Conservation (phyloP, 805 yeast genomes). For the Kodamaea lidongshanica region DNA sequence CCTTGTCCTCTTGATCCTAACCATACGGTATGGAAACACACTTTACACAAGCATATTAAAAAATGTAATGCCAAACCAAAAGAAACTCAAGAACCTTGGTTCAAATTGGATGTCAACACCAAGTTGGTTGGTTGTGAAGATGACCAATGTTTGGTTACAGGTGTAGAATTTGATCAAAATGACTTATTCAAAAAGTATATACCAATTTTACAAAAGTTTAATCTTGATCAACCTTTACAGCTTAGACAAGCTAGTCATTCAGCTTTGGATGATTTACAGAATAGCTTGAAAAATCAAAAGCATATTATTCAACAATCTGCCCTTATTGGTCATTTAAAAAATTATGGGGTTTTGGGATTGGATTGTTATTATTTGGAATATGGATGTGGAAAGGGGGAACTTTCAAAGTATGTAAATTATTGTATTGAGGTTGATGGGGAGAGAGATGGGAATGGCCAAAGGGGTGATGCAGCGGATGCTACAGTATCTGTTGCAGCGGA, state of each 20-base stretch:
- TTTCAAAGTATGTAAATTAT: slow-evolving; percentile 55
- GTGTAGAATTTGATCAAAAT: neutral
- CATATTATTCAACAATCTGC: slow-evolving; percentile 83
- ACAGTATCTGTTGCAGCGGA: slow-evolving; percentile 2
- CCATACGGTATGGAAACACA: slow-evolving; percentile 65
- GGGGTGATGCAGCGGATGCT: no score
- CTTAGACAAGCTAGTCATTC: slow-evolving; percentile 16
- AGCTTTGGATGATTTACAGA: slow-evolving; percentile 36
- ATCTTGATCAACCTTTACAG: slow-evolving; percentile 16
- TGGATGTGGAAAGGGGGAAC: slow-evolving; percentile 89
- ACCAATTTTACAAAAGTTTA: slow-evolving; percentile 11
- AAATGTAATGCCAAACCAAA: slow-evolving; percentile 52
- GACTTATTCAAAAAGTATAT: slow-evolving; percentile 15
- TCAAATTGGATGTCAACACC: slow-evolving; percentile 41
- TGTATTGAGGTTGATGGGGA: slow-evolving; percentile 24
- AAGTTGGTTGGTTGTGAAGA: slow-evolving; percentile 7
- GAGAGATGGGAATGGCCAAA: slow-evolving; percentile 1
- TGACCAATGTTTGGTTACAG: no score
- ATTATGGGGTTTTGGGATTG: slow-evolving; percentile 31
- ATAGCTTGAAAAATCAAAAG: slow-evolving; percentile 52
- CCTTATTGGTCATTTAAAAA: slow-evolving; percentile 59
- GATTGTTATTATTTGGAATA: slow-evolving; percentile 55
- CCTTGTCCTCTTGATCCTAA: slow-evolving; percentile 73
- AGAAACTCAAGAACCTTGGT: slow-evolving; percentile 45
- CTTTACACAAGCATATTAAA: slow-evolving; percentile 48